Conservation (phyloP, 1,284 basidiomycete species). For the Rhodotorula sp. region DNA sequence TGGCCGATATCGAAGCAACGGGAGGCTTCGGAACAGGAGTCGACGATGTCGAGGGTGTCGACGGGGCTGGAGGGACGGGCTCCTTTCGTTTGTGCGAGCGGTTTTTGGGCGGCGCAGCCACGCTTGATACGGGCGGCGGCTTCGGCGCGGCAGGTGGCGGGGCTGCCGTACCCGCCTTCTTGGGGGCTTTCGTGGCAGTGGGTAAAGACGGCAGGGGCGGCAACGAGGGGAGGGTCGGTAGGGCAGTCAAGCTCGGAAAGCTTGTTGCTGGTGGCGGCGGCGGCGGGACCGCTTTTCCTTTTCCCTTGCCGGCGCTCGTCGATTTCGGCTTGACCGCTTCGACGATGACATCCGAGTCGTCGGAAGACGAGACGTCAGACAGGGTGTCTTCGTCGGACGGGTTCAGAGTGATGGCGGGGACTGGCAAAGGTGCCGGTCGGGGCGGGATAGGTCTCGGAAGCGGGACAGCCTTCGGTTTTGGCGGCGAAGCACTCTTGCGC, state of each 20-base stretch:
- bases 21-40: background rate
- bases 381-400: constrained; percentile 14
- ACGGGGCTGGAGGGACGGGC: background rate
- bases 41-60: background rate
- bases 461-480: constrained; percentile 5
- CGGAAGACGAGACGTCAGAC: constrained; percentile 9
- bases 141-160: background rate
- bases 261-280: background rate
- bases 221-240: constrained; percentile 14
- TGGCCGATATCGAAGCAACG: background rate
- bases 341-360: background rate
- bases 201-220: constrained; percentile 10
- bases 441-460: background rate
- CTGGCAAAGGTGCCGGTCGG: background rate
- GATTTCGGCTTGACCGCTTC: no score
- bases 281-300: background rate
- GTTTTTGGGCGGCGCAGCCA: background rate
- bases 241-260: background rate
- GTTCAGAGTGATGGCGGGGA: no score
- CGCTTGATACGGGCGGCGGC: background rate
- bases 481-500: constrained; percentile 8
- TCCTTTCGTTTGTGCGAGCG: background rate
- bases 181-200: background rate
- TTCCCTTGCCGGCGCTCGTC: background rate
- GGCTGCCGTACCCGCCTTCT: background rate